Percentiles rank a stretch among this genome's conserved stretches.
Conservation (phyloP, 441 rosid species). For the Mallotus repandus region DNA sequence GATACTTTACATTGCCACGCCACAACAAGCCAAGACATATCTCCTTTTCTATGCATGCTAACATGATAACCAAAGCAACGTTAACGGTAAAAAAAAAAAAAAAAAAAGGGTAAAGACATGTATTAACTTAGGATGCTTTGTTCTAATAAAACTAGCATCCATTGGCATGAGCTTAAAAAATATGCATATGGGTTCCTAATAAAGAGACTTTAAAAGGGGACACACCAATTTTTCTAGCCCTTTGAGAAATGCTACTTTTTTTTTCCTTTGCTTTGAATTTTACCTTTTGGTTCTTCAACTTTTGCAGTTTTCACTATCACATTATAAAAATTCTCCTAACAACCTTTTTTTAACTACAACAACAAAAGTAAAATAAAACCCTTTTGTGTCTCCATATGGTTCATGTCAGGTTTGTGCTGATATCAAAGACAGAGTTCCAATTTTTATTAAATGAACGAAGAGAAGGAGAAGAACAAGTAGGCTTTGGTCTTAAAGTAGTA, state of each 20-base stretch:
- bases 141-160: slow-evolving; percentile 16
- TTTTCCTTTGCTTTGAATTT: slow-evolving; percentile 32
- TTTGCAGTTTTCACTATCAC: slow-evolving; percentile 32
- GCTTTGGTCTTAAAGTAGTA: slow-evolving; percentile 9
- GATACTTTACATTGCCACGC: not conserved
- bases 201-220: slow-evolving; percentile 51
- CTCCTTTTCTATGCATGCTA: not conserved
- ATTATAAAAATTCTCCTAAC: slow-evolving; percentile 4
- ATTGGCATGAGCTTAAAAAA: slow-evolving; percentile 31
- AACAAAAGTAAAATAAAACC: not conserved
- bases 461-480: slow-evolving; percentile 1
- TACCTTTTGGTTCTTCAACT: slow-evolving; percentile 27
- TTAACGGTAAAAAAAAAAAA: slow-evolving; percentile 20
- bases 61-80: not conserved
- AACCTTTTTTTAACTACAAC: not conserved
- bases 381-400: slow-evolving; percentile 32
- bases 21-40: slow-evolving; percentile 5
- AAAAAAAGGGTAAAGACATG: not conserved
- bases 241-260: slow-evolving; percentile 20
- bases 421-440: slow-evolving; percentile 31
- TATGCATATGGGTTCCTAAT: not conserved
- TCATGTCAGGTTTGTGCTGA: slow-evolving; percentile 39
- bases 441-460: slow-evolving; percentile 14
- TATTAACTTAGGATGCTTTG: slow-evolving; percentile 48
- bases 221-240: slow-evolving; percentile 55